A percentile compares a stretch with the other conserved stretches of the same genome.
phyloP scores from a whole-genome alignment of 345 rosid species.

The Reutealis trisperma region DNA sequence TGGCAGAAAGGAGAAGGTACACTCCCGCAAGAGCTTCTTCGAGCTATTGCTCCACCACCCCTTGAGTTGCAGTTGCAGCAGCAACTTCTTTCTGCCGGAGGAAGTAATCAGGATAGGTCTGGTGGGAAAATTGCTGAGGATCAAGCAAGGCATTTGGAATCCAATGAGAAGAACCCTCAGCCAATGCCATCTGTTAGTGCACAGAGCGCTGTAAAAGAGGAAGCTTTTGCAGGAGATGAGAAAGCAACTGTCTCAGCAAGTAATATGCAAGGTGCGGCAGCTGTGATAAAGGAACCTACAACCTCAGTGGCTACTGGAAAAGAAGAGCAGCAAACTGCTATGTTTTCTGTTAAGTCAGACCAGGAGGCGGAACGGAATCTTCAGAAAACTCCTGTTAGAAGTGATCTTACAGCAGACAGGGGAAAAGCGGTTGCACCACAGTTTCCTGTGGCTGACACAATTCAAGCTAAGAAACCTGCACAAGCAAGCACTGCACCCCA shows the following conservation, averaged over 20 bases:
- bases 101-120: conserved; percentile 59
- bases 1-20: conserved; percentile 91
- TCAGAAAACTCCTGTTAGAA: conserved; percentile 53
- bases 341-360: conserved; percentile 59
- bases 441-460: conserved; percentile 54
- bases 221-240: conserved; percentile 56
- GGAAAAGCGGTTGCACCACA: conserved; percentile 69
- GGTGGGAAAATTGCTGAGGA: conserved; percentile 60
- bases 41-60: conserved; percentile 85
- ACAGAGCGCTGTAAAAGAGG: conserved; percentile 55
- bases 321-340: conserved; percentile 74
- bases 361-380: conserved; percentile 64
- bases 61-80: conserved; percentile 73
- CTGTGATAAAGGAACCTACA: conserved; percentile 52
- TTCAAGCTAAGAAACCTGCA: conserved; percentile 66
- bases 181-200: conserved; percentile 47
- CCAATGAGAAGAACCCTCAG: conserved; percentile 58
- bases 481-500: conserved; percentile 55
- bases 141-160: conserved; percentile 55
- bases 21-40: conserved; percentile 94
- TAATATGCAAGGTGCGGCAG: conserved; percentile 46
- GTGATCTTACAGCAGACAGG: conserved; percentile 64
- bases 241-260: conserved; percentile 51
- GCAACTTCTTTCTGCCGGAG: conserved; percentile 51
- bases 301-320: conserved; percentile 47